Evolutionary conservation across 2,329 filamentous ascomycete genomes (phyloP), one percentile per base, ranked within the genome.

Genomic region (Fusarium pseudoanthophilum): DNA sequence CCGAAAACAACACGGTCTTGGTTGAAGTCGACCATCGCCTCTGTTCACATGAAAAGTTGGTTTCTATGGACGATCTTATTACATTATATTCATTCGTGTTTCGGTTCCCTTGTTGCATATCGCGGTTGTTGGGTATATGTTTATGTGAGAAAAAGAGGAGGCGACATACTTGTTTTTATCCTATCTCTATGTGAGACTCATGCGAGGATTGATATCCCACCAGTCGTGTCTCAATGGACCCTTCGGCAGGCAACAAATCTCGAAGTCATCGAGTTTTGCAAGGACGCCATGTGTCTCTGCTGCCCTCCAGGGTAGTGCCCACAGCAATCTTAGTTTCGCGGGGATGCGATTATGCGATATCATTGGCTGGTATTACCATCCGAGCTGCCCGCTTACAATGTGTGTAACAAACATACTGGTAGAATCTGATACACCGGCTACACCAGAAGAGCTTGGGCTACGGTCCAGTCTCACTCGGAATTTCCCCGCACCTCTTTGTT

Each of bases 401-500:
- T 43, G 53, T 60, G 52, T 61, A 65, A 56, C 56, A 58, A 65
- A 56, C 56, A 58, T 43, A 28, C 28, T 28, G 28, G 28, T 28
- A 15, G 59, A 52, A 40, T 40, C 52, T 73, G 63, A 62, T 65
- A 73, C 34, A 49, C 34, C 52, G 36, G 24, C 56, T 51, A 59
- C 46, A 59, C 53, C 62, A 67, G 37, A 45, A 43, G 28, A 32
- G 39, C 43, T 67, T 36, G 37, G 68, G 30, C 55, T 40, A 26
- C 51, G 42, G 57, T 55, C 66, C 39, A 42, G 61, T 67, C 51
- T 65, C 55, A 60, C 48, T 57, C 67, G 55, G 51, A 72, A 64
- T 43, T 71, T 66, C 67, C 63, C 71, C 74, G 74, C 71, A 67
- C 66, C 63, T 74, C 60, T 61, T 43, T 48, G 57, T 67, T 67